phyloP scores from a whole-genome alignment of 352 stramenopile genomes.

The Blastocystis sp. region DNA sequence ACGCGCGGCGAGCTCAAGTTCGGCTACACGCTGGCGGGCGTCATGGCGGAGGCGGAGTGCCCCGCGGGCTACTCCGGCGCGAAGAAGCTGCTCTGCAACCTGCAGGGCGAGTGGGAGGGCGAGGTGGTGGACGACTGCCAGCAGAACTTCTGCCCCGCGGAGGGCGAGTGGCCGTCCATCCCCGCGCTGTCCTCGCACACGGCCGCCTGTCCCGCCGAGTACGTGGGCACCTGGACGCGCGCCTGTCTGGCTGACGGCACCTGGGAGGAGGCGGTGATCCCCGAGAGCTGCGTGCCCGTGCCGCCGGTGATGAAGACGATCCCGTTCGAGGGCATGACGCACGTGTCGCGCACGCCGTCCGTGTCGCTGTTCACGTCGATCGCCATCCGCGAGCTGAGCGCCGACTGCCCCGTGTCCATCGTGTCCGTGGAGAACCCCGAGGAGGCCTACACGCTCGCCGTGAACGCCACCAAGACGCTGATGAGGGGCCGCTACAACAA shows the following conservation, averaged over 20 bases:
- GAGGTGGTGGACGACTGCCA: conserved; percentile 17
- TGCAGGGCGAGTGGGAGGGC: conserved; percentile 21
- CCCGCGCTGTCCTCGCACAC: neutral
- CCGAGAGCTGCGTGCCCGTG: conserved; percentile 21
- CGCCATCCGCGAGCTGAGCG: neutral
- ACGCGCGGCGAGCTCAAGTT: neutral
- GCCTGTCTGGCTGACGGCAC: conserved; percentile 18
- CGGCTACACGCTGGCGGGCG: conserved; percentile 24
- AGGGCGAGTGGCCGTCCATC: conserved; percentile 33
- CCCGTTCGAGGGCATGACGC: conserved; percentile 34
- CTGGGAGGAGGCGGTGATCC: conserved; percentile 45
- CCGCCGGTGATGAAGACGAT: conserved; percentile 41
- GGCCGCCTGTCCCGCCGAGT: conserved; percentile 14
- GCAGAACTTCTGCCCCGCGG: conserved; percentile 41
- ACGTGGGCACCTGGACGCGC: conserved; percentile 49
- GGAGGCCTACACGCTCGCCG: conserved; percentile 1
- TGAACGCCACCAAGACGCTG: conserved; percentile 49
- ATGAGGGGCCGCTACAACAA: conserved; percentile 22
- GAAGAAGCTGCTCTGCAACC: conserved; percentile 9
- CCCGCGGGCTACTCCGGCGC: conserved; percentile 39
- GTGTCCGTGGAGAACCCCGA: neutral
- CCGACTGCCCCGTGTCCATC: conserved; percentile 3
- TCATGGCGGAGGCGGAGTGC: neutral
- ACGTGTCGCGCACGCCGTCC: conserved; percentile 49
- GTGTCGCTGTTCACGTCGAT: conserved; percentile 45